Base-by-base conservation (phyloP, 1,284 basidiomycete species). In the Ceratobasidium sp. region DNA sequence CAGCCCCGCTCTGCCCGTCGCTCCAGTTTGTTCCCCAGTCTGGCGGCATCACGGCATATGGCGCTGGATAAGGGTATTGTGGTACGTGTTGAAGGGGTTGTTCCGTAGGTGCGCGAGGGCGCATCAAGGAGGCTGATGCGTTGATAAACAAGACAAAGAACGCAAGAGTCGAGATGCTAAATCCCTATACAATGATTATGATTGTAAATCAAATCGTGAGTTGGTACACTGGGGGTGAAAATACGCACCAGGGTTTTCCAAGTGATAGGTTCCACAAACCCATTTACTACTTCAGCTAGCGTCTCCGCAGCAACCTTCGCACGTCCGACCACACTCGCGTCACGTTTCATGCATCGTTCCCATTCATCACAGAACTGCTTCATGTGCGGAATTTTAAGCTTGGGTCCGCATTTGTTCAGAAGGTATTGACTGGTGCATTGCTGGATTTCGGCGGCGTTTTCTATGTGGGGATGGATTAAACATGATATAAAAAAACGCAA, bases 301-400 rank as follows among this genome's bases (percentile, higher is more conserved):
- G 97, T 91, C 84, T 98, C 95, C 67, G 97, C 96, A 55, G 93
- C 91, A 77, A 98, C 92, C 76, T 89, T 89, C 71, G 95, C 93
- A 62, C 94, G 91, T 0, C 95, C 95, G 26, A 98, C 89, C 44
- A 92, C 90, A 30, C 91, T 91, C 54, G 95, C 95, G 83, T 98
- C 95, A 72, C 94, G 91, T 80, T 92, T 90, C 93, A 98, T 98
- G 81, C 97, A 99, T n/a, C 89, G 89, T 79, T 96, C 93, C 97
- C 97, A 98, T 71, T 86, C 87, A 57, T 87, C 86, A 80, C 96
- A 98, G 79, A 92, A 90, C 47, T 88, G 86, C 59, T 88, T 86
- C 91, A 97, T 92, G 8, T 92, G 93, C 21, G 96, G 96, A 7
- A 96, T 87, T 21, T 91, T 86, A 26, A 83, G 80, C n/a, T 73